Conservation (phyloP, 768 basidiomycete genomes). For the Kwoniella dejecticola region DNA sequence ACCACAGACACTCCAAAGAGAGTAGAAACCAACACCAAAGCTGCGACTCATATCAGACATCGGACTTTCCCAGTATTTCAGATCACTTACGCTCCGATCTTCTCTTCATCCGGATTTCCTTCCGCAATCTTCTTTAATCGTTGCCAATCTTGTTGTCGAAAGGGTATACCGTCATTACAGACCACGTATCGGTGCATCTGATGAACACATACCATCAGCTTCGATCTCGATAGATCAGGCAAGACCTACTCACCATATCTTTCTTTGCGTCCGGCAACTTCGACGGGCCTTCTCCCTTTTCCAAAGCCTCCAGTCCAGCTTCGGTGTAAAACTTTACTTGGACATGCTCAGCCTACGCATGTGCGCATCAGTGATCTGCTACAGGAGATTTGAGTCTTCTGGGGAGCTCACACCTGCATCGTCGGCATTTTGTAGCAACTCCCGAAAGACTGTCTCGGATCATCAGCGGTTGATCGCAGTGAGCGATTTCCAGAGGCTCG, state of each 20-base stretch:
- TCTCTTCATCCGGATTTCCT: slow-evolving; percentile 90
- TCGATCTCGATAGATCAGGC: not conserved
- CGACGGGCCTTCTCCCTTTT: slow-evolving; percentile 33
- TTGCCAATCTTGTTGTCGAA: slow-evolving; percentile 83
- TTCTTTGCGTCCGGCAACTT: slow-evolving; percentile 67
- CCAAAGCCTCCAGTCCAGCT: slow-evolving; percentile 31
- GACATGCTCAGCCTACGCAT: slow-evolving; percentile 42
- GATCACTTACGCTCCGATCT: slow-evolving; percentile 72
- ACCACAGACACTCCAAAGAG: slow-evolving; percentile 48
- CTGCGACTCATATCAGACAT: slow-evolving; percentile 58
- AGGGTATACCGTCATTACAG: slow-evolving; percentile 81
- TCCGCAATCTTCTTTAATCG: slow-evolving; percentile 92
- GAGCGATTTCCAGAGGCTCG: not conserved
- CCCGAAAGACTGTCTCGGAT: slow-evolving; percentile 64
- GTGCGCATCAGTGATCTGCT: not conserved
- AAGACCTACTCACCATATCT: slow-evolving; percentile 61
- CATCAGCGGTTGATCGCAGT: not conserved
- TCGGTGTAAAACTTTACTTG: slow-evolving; percentile 52
- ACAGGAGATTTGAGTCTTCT: not conserved
- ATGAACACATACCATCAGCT: not conserved
- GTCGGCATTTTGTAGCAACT: slow-evolving; percentile 93
- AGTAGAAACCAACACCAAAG: slow-evolving; percentile 52
- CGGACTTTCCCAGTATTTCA: slow-evolving; percentile 42
- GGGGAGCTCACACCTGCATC: slow-evolving; percentile 67
- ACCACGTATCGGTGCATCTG: slow-evolving; percentile 80